phyloP scores from a whole-genome alignment of 495 filamentous ascomycete genomes.

The Arthonia radiata region DNA sequence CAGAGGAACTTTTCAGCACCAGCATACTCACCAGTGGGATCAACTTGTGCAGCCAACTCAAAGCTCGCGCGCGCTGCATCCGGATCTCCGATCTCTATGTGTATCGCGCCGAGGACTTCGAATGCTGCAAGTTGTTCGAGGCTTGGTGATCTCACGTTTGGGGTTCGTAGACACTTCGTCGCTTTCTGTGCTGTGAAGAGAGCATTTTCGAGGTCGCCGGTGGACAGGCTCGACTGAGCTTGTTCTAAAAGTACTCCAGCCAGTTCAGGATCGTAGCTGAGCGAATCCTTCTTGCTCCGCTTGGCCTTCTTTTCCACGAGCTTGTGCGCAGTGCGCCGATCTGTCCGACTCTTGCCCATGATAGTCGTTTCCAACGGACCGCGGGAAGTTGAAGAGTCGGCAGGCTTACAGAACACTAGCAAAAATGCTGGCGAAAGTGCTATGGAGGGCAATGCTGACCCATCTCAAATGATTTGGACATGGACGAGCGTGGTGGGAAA shows the following conservation, averaged over 20 bases:
- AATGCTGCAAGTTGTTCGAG: slow-evolving; percentile 31
- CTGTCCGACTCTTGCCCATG: no score
- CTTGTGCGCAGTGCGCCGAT: no score
- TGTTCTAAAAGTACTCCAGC: slow-evolving; percentile 32
- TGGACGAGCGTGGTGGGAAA: no score
- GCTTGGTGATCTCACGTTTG: slow-evolving; percentile 14
- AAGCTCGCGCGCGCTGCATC: slow-evolving; percentile 46
- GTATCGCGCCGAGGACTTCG: slow-evolving; percentile 59
- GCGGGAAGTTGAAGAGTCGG: no score
- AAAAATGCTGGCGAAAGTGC: no score
- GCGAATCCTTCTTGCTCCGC: no score
- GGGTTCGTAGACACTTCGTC: slow-evolving; percentile 20
- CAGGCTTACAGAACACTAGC: no score
- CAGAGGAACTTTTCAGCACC: slow-evolving; percentile 90
- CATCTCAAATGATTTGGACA: no score
- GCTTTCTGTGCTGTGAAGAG: slow-evolving; percentile 38
- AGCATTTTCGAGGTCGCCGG: slow-evolving; percentile 42
- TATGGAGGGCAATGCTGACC: no score
- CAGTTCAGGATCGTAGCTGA: no score
- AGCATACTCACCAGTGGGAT: slow-evolving; percentile 44
- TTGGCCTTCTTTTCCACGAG: no score
- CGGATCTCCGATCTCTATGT: slow-evolving; percentile 61
- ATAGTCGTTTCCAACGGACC: no score
- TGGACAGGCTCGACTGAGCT: slow-evolving; percentile 43
- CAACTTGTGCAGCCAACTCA: slow-evolving; percentile 38